A percentile compares a stretch with the other conserved stretches of the same genome.
Conservation (phyloP, 352 stramenopile genomes). For the Phytophthora pisi region DNA sequence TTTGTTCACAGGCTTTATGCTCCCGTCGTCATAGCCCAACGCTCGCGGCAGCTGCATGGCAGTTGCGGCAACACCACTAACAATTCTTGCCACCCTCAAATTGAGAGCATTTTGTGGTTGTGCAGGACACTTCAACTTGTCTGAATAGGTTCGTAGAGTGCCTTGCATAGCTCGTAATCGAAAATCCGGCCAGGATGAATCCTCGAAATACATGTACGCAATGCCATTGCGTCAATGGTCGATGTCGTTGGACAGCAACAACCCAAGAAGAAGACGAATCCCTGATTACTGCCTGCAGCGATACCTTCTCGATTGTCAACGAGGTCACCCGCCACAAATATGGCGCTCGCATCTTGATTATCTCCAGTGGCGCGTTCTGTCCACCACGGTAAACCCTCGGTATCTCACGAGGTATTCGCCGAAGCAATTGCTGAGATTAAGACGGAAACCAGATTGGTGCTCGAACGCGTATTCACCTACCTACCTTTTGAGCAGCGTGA, state of each 20-base stretch:
- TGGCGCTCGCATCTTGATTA: constrained; percentile 18
- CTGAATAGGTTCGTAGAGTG: no score
- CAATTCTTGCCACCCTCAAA: background rate
- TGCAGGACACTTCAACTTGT: no score
- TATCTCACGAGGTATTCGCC: constrained; percentile 1
- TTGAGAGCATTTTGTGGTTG: no score
- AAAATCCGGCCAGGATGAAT: constrained; percentile 20
- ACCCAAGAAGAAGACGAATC: constrained; percentile 11
- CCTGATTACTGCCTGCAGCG: constrained; percentile 21
- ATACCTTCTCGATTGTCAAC: background rate
- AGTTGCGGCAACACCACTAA: background rate
- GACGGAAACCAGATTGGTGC: constrained; percentile 6
- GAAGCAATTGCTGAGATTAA: background rate
- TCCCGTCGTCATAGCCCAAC: no score
- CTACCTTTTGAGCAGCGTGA: constrained; percentile 1
- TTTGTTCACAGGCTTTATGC: no score
- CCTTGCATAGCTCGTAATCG: constrained; percentile 1
- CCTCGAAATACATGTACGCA: background rate
- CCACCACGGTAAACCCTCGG: constrained; percentile 11
- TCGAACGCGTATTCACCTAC: background rate
- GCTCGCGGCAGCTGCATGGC: background rate
- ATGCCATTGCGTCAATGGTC: no score
- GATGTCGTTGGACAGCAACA: constrained; percentile 11
- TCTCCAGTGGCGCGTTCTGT: constrained; percentile 3
- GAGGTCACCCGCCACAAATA: background rate